These are phyloP conservation scores for Garcia nutans DNA, from an alignment of 345 rosid genomes.

Conservation along the genomic window DNA sequence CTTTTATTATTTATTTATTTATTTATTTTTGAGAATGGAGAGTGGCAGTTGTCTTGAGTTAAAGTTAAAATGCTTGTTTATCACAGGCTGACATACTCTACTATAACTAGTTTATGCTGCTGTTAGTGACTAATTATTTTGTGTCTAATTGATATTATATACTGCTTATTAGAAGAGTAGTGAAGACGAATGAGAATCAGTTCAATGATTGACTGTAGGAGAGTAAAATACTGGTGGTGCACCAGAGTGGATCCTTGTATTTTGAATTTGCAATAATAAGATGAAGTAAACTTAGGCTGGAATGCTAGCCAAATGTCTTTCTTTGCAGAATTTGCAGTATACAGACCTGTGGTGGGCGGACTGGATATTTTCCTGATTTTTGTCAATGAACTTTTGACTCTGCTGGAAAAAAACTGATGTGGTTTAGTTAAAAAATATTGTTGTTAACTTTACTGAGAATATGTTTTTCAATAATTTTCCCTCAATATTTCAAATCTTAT, in stretches of 20 bases:
- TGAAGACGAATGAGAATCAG: not conserved
- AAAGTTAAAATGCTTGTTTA: not conserved
- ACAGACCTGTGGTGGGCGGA: not conserved
- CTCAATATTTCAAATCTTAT: not conserved
- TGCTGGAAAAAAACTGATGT: too few relatives aligned
- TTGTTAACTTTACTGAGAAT: not conserved
- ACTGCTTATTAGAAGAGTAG: not conserved
- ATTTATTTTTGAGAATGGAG: too few relatives aligned
- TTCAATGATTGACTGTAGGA: not conserved
- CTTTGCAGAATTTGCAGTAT: too few relatives aligned
- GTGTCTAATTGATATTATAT: not conserved
- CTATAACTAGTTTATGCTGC: not conserved
- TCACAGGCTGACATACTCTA: not conserved
- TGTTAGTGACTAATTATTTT: not conserved
- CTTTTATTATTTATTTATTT: too few relatives aligned
- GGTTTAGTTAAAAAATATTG: not conserved
- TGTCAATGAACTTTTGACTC: not conserved
- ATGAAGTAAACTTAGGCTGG: not conserved
- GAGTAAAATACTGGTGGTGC: not conserved
- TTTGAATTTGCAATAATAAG: not conserved
- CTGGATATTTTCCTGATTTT: not conserved
- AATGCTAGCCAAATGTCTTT: not conserved
- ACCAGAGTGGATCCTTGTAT: not conserved
- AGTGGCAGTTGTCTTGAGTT: too few relatives aligned
- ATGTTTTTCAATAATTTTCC: not conserved